These are phyloP conservation scores for Primulina huaijiensis DNA, from an alignment of 257 asterid species.

Conservation along the genomic window DNA sequence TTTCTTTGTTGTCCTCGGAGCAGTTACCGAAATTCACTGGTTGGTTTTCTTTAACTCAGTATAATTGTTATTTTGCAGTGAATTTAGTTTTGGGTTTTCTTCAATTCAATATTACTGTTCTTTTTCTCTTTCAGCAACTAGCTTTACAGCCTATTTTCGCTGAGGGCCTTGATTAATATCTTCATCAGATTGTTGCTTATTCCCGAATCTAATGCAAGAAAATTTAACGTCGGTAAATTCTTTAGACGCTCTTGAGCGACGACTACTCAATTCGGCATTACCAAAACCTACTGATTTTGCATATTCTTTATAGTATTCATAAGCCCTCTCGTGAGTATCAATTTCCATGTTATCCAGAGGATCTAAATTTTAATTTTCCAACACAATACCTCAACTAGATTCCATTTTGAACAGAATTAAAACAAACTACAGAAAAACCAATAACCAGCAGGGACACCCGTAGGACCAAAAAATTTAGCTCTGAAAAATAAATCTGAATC, in stretches of 20 bases:
- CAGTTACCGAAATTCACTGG: no score
- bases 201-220: slow-evolving; percentile 92
- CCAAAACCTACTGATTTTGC: slow-evolving; percentile 90
- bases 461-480: no score
- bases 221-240: slow-evolving; percentile 93
- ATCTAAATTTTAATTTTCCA: slow-evolving; percentile 44
- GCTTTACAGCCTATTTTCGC: slow-evolving; percentile 95
- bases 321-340: slow-evolving; percentile 82
- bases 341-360: slow-evolving; percentile 66
- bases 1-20: no score
- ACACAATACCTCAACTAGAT: slow-evolving; percentile 30
- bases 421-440: slow-evolving; percentile 4
- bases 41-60: no score
- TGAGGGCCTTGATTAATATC: slow-evolving; percentile 87
- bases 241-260: slow-evolving; percentile 86
- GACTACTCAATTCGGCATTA: slow-evolving; percentile 87
- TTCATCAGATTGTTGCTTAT: slow-evolving; percentile 90
- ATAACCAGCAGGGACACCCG: slow-evolving; percentile 5
- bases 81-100: no score
- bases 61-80: no score
- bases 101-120: no score
- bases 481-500: no score
- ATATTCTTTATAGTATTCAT: slow-evolving; percentile 73
- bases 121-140: no score
- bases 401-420: slow-evolving; percentile 43